Evolutionary conservation across 805 yeast species (phyloP).

Genomic region (Scheffersomyces stipitis): DNA sequence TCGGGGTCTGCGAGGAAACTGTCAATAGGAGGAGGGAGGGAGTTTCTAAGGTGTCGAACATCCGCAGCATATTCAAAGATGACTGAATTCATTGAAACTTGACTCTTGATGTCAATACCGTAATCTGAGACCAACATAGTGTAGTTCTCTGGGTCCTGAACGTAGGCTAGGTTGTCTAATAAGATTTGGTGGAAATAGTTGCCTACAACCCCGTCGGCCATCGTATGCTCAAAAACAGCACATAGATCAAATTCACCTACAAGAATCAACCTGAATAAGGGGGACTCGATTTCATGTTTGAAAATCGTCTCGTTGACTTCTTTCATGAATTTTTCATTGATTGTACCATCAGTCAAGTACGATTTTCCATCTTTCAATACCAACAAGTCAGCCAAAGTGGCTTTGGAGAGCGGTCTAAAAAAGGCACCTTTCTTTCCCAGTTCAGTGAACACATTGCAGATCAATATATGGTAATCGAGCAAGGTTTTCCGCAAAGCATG

Average conservation of each 20-base stretch:
- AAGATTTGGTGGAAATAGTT: conserved; percentile 34
- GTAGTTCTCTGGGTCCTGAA: conserved; percentile 8
- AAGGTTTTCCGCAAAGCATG: conserved; percentile 30
- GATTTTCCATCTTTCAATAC: conserved; percentile 10
- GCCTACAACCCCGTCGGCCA: conserved; percentile 40
- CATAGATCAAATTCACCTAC: conserved; percentile 21
- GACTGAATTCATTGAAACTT: conserved; percentile 5
- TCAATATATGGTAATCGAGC: conserved; percentile 33
- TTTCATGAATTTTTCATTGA: conserved; percentile 31
- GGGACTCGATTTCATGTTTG: conserved; percentile 19
- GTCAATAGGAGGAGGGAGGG: conserved; percentile 39
- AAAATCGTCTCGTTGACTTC: conserved; percentile 19
- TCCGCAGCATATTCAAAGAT: conserved; percentile 25
- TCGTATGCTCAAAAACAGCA: conserved; percentile 35
- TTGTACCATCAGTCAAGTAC: conserved; percentile 12
- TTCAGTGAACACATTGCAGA: conserved; percentile 29
- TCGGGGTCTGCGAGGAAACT: conserved; percentile 23
- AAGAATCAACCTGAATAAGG: conserved; percentile 29
- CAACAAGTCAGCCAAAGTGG: conserved; percentile 26
- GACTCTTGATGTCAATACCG: conserved; percentile 4
- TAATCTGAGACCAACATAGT: conserved; percentile 9
- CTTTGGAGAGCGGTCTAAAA: conserved; percentile 23
- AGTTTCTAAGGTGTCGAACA: conserved; percentile 15
- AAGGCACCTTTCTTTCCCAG: conserved; percentile 6
- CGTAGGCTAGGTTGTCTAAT: conserved; percentile 24